Conservation (phyloP, 106 monocot species). For the Cymbidium sinense region DNA sequence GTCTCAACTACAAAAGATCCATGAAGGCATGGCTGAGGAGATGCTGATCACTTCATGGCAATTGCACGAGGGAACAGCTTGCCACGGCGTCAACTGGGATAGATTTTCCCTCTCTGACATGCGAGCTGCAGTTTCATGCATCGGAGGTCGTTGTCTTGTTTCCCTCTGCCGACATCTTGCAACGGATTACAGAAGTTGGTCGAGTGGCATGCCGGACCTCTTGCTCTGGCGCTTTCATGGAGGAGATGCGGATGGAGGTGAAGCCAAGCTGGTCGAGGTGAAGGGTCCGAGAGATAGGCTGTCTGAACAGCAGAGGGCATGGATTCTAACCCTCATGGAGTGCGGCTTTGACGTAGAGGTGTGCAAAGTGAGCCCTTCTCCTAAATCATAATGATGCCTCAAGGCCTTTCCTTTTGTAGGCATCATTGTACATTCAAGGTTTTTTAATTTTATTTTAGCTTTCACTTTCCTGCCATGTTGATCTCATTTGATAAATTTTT, state of each 20-base stretch:
- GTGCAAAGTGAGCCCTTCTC: conserved; percentile 60
- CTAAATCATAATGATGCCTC: not conserved
- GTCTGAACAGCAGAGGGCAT: conserved; percentile 87
- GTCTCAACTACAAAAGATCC: conserved; percentile 51
- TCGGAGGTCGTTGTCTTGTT: conserved; percentile 49
- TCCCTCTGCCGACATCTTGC: conserved; percentile 65
- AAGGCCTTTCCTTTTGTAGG: not conserved
- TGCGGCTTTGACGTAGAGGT: conserved; percentile 72
- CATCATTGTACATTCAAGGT: too few species aligned
- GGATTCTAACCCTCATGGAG: conserved; percentile 86
- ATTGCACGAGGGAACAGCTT: conserved; percentile 51
- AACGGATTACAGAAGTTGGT: conserved; percentile 77
- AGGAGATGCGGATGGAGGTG: conserved; percentile 36
- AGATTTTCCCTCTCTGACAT: conserved; percentile 60
- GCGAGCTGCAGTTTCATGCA: conserved; percentile 67
- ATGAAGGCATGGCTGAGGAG: conserved; percentile 73
- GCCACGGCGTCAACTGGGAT: conserved; percentile 84
- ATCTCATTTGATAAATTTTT: not conserved
- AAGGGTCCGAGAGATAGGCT: conserved; percentile 85
- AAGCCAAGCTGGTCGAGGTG: conserved; percentile 92
- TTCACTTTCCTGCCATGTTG: not conserved
- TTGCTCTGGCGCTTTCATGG: conserved; percentile 80
- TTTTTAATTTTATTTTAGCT: not conserved
- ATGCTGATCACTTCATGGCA: conserved; percentile 81
- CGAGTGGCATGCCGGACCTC: conserved; percentile 90